Conservation (phyloP, 1,139 yeast genomes). For the Nadsonia starkeyi-henricii region DNA sequence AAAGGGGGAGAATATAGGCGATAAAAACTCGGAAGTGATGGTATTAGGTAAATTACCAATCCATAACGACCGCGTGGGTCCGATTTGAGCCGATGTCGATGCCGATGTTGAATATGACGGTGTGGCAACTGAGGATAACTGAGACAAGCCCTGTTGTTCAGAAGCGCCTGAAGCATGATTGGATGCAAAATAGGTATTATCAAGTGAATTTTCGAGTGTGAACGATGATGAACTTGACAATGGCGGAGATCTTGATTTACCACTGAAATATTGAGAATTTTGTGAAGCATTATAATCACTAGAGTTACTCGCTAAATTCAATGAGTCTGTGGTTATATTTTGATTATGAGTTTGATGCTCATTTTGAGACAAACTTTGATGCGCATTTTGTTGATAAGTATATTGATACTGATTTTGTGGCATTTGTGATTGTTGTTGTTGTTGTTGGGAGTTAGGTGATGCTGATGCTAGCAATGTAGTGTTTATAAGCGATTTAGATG, state of each 20-base stretch:
- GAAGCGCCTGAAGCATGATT: background rate
- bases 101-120: conserved; percentile 3
- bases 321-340: conserved; percentile 9
- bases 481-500: background rate
- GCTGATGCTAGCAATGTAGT: background rate
- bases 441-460: background rate
- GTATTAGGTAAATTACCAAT: conserved; percentile 61
- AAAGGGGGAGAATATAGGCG: conserved; percentile 35
- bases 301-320: background rate
- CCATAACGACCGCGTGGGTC: conserved; percentile 65
- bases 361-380: background rate
- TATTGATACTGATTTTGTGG: background rate
- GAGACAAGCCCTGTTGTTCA: background rate
- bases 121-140: background rate
- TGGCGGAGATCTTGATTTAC: background rate
- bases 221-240: background rate
- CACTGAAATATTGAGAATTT: background rate
- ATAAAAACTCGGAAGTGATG: conserved; percentile 31
- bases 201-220: background rate
- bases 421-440: background rate
- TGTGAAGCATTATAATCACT: background rate
- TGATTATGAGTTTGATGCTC: background rate
- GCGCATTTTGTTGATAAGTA: background rate
- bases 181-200: background rate
- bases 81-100: conserved; percentile 24